Evolutionary conservation across 2,329 filamentous ascomycete species (phyloP).

Genomic region (Bipolaris victoriae): DNA sequence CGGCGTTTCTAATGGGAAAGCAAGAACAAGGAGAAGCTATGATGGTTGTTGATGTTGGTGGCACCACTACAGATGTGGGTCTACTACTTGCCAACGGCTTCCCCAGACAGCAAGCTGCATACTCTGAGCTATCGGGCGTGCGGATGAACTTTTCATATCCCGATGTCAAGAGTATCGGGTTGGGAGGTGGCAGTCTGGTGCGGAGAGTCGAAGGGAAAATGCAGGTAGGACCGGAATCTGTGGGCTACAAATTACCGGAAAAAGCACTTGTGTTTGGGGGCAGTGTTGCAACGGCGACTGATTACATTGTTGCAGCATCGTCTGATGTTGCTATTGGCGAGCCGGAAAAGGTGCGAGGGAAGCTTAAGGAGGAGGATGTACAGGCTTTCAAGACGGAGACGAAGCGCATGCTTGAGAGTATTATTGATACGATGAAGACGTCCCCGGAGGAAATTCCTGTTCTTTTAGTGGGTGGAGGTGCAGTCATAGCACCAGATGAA

Average conservation of each 20-base stretch:
- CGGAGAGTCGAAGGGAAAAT: constrained; percentile 48
- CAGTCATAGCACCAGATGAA: constrained; percentile 63
- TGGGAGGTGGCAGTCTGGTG: constrained; percentile 65
- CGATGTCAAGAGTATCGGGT: constrained; percentile 64
- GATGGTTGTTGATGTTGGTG: constrained; percentile 71
- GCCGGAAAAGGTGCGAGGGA: constrained; percentile 44
- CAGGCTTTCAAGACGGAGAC: constrained; percentile 51
- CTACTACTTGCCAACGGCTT: constrained; percentile 67
- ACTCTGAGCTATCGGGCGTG: constrained; percentile 67
- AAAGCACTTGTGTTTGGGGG: constrained; percentile 65
- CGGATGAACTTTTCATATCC: constrained; percentile 64
- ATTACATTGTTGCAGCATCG: constrained; percentile 55
- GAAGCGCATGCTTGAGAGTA: constrained; percentile 60
- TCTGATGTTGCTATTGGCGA: constrained; percentile 53
- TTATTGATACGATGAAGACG: constrained; percentile 68
- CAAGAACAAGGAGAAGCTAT: constrained; percentile 51
- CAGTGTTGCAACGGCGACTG: constrained; percentile 63
- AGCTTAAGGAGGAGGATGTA: constrained; percentile 46
- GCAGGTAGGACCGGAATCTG: constrained; percentile 66
- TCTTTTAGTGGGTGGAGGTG: constrained; percentile 68
- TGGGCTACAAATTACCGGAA: constrained; percentile 62
- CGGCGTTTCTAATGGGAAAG: constrained; percentile 49
- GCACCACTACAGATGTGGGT: constrained; percentile 70
- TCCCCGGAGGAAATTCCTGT: constrained; percentile 65
- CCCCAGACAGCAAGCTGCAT: constrained; percentile 67